Evolutionary conservation across 768 basidiomycete genomes (phyloP), one percentile per base, ranked within the genome.

Genomic region (Tremella mesenterica): DNA sequence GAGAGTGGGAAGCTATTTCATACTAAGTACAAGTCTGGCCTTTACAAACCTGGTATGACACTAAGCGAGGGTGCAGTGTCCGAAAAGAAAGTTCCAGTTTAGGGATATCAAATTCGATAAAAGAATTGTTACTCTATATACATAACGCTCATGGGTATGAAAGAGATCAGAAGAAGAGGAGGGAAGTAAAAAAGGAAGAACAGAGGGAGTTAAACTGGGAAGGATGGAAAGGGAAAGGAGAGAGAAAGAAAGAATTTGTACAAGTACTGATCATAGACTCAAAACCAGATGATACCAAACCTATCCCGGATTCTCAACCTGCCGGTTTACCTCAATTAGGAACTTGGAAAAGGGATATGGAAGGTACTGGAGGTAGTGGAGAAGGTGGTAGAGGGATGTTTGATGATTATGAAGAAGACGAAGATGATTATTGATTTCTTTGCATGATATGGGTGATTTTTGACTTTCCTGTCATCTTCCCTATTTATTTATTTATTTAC

Each of bases 321-420:
- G 25, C 5, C 20, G 47, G 26, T 27, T 41, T 62, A 48, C 64
- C 64, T 16, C 31, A 43, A 16, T 57, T 66, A 9, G 64, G 64
- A 46, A 63, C 63, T 12, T 65, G 61, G 61, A 57, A 50, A 43
- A 29, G 53, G 29, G 60, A 65, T 48, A 48, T 63, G 14, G 58
- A 51, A 29, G 54, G 74, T 69, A 4, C 74, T 64, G 41, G 76
- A 72, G 56, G 74, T 52, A 64, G 69, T 60, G 63, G 75, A 67
- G 48, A 58, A 28, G 76, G 77, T 43, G 72, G 70, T 6, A 73
- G 54, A 50, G 70, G 61, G 27, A 74, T 65, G 44, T 73, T 56
- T 38, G 73, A 73, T 26, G 66, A 69, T 41, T 74, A 71, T 38
- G 73, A 61, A 12, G 75, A 69, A 34, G 62, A 72, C 23, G 67